These are phyloP conservation scores for Paraphoma chrysanthemicola DNA, from an alignment of 2,329 filamentous ascomycete genomes.

Conservation along the genomic window DNA sequence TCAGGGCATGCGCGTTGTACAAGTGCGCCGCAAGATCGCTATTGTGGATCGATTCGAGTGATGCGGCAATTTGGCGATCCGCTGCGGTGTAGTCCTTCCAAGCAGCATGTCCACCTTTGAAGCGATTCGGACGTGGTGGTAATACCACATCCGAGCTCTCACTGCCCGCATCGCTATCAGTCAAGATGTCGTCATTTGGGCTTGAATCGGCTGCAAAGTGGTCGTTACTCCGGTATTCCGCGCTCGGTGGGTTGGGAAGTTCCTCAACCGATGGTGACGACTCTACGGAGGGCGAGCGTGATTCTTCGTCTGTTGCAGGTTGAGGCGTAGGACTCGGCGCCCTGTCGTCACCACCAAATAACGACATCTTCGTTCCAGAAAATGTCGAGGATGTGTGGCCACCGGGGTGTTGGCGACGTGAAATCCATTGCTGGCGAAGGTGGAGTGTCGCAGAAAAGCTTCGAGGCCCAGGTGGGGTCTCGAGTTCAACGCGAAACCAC, in stretches of 20 bases:
- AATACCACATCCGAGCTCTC: slow-evolving; percentile 14
- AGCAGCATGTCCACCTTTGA: slow-evolving; percentile 69
- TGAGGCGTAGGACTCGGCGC: slow-evolving; percentile 16
- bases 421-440: slow-evolving; percentile 7
- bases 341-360: slow-evolving; percentile 44
- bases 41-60: slow-evolving; percentile 68
- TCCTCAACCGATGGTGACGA: slow-evolving; percentile 11
- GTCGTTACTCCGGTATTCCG: slow-evolving; percentile 6
- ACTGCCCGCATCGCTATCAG: slow-evolving; percentile 20
- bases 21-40: slow-evolving; percentile 77
- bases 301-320: slow-evolving; percentile 15
- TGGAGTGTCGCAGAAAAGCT: slow-evolving; percentile 2
- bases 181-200: slow-evolving; percentile 9
- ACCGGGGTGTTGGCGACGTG: slow-evolving; percentile 1
- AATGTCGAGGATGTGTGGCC: slow-evolving; percentile 16
- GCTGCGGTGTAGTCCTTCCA: slow-evolving; percentile 70
- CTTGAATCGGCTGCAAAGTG: slow-evolving; percentile 2
- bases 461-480: slow-evolving; percentile 14
- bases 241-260: slow-evolving; percentile 15
- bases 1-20: slow-evolving; percentile 78
- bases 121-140: slow-evolving; percentile 67
- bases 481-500: slow-evolving; percentile 17
- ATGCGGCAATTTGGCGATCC: slow-evolving; percentile 68
- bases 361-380: slow-evolving; percentile 44
- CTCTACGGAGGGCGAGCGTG: slow-evolving; percentile 4